Evolutionary conservation across 2,329 filamentous ascomycete genomes (phyloP).

Genomic region (Ophiosphaerella korrae): DNA sequence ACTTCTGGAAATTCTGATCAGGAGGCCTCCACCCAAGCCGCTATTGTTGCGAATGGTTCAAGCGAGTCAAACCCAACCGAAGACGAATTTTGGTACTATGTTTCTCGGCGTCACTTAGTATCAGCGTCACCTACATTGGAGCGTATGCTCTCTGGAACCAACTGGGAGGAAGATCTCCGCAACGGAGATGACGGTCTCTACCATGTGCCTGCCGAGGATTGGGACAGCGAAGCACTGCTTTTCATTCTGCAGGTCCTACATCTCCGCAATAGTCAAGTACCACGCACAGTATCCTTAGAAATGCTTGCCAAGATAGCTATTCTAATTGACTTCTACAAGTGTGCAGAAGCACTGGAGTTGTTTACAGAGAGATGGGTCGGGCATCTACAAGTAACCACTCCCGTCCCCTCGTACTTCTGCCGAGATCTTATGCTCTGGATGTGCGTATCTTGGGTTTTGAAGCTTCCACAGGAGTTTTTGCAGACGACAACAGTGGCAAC

Average conservation of each 20-base stretch:
- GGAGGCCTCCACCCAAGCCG: too few relatives aligned
- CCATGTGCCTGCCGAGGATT: conserved; percentile 12
- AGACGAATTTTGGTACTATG: conserved; percentile 9
- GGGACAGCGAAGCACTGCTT: conserved; percentile 48
- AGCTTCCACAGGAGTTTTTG: conserved; percentile 11
- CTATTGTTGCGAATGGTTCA: too few relatives aligned
- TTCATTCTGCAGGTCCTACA: conserved; percentile 55
- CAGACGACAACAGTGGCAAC: conserved; percentile 7
- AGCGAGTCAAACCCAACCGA: too few relatives aligned
- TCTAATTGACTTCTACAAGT: conserved; percentile 51
- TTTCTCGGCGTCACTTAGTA: conserved; percentile 4
- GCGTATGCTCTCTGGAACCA: not conserved
- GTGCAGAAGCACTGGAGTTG: conserved; percentile 51
- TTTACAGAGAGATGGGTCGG: conserved; percentile 52
- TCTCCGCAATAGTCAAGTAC: conserved; percentile 48
- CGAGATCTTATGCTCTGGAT: conserved; percentile 34
- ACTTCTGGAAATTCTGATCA: too few relatives aligned
- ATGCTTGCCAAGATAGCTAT: conserved; percentile 52
- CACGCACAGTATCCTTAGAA: conserved; percentile 47
- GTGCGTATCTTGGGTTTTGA: conserved; percentile 25
- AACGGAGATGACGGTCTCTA: conserved; percentile 6
- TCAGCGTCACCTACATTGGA: conserved; percentile 1
- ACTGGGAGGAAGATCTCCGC: conserved; percentile 1
- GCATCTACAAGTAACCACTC: conserved; percentile 6
- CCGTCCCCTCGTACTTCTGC: conserved; percentile 11